Percentiles rank a stretch among this genome's conserved stretches.
These are phyloP conservation scores for Metschnikowia cubensis DNA, from an alignment of 805 yeast species.

Conservation along the genomic window DNA sequence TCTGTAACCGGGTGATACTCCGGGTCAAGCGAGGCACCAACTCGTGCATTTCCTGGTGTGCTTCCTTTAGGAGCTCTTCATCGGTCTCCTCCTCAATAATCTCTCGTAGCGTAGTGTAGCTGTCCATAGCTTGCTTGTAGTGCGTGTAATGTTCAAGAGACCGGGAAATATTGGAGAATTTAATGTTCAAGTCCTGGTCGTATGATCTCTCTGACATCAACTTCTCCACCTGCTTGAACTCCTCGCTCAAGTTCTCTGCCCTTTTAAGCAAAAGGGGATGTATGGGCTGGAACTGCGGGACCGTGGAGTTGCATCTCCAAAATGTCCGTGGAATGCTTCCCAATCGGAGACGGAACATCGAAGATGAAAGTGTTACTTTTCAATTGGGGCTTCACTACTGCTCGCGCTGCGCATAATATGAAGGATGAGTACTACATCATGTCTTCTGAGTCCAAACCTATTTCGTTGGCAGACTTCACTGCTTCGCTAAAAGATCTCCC, in stretches of 20 bases:
- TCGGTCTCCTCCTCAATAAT: conserved; percentile 22
- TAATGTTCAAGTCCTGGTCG: conserved; percentile 31
- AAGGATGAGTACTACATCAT: conserved; percentile 9
- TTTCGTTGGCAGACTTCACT: conserved; percentile 40
- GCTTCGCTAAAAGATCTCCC: conserved; percentile 52
- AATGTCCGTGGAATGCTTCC: neutral
- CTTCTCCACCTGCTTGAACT: conserved; percentile 26
- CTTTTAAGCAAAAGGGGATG: conserved; percentile 40
- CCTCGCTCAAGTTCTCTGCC: conserved; percentile 30
- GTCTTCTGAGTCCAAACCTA: conserved; percentile 25
- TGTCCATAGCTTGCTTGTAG: conserved; percentile 26
- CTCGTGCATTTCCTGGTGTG: conserved; percentile 52
- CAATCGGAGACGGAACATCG: conserved; percentile 4
- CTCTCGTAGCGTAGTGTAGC: conserved; percentile 24
- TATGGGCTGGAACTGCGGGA: conserved; percentile 17
- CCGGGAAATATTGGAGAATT: conserved; percentile 29
- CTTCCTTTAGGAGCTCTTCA: conserved; percentile 48
- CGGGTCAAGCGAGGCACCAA: conserved; percentile 43
- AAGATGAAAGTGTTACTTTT: neutral
- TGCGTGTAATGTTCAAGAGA: conserved; percentile 30
- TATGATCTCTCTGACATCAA: conserved; percentile 27
- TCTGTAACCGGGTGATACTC: conserved; percentile 46
- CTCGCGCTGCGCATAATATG: conserved; percentile 2
- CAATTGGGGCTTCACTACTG: neutral
- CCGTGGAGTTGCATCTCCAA: conserved; percentile 6